Evolutionary conservation across 2,329 filamentous ascomycete species (phyloP).

Genomic region (Sporothrix curviconia): DNA sequence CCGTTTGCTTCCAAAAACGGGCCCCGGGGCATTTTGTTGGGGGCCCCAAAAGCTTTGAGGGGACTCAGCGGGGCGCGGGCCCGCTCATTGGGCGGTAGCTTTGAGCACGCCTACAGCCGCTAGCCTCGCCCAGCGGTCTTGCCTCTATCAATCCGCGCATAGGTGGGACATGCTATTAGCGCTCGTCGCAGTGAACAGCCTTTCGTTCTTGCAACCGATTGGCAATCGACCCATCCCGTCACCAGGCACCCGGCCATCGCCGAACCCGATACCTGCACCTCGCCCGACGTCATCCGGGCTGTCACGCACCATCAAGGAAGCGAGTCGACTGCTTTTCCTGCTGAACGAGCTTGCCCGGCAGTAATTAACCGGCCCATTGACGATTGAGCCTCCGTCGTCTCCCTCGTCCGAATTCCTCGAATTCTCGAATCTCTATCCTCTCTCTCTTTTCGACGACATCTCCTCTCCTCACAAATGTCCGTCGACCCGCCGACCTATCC

Average conservation of each 20-base stretch:
- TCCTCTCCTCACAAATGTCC: constrained; percentile 56
- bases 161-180: neutral
- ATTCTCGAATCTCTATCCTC: no score
- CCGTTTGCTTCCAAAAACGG: no score
- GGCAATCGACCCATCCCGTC: constrained; percentile 8
- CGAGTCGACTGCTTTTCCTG: neutral
- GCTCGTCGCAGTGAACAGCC: neutral
- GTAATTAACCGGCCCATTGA: no score
- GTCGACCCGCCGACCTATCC: constrained; percentile 86
- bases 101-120: no score
- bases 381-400: no score
- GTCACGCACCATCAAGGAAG: neutral
- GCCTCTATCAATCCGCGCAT: constrained; percentile 14
- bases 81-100: constrained; percentile 11
- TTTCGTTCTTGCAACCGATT: neutral
- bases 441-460: neutral
- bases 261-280: neutral
- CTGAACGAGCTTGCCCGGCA: no score
- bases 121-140: neutral
- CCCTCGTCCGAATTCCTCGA: no score
- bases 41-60: constrained; percentile 18
- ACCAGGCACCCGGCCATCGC: constrained; percentile 1
- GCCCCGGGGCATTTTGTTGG: no score
- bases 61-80: constrained; percentile 17
- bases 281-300: neutral